Percentiles rank a stretch among this genome's conserved stretches.
Conservation (phyloP, 2,329 filamentous ascomycete genomes). For the Seiridium cupressi region DNA sequence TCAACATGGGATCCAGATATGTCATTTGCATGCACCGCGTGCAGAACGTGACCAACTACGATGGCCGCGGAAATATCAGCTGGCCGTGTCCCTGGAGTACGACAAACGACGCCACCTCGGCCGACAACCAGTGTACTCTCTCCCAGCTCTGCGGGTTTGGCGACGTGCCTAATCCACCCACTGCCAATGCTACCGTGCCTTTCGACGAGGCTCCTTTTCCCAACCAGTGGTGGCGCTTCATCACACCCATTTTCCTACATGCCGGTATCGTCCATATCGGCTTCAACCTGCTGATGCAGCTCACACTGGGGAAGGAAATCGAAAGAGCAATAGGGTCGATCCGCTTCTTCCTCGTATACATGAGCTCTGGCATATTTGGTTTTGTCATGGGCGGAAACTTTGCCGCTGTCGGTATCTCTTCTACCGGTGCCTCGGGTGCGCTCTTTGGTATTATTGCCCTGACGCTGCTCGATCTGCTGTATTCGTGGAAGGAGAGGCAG, state of each 20-base stretch:
- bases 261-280: conserved; percentile 91
- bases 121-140: conserved; percentile 65
- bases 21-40: conserved; percentile 93
- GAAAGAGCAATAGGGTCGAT: conserved; percentile 85
- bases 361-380: conserved; percentile 89
- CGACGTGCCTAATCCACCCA: conserved; percentile 60
- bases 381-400: conserved; percentile 95
- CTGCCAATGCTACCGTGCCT: conserved; percentile 42
- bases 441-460: conserved; percentile 92
- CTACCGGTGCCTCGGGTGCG: conserved; percentile 84
- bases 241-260: conserved; percentile 92
- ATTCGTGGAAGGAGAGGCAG: conserved; percentile 81
- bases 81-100: conserved; percentile 86
- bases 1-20: conserved; percentile 95
- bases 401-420: conserved; percentile 76
- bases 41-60: conserved; percentile 57
- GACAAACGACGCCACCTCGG: conserved; percentile 45
- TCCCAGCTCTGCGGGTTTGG: conserved; percentile 81
- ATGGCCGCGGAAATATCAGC: conserved; percentile 32
- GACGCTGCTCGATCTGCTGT: conserved; percentile 83
- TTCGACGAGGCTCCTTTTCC: conserved; percentile 59
- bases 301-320: conserved; percentile 90
- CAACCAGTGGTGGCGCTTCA: conserved; percentile 97
- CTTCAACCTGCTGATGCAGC: conserved; percentile 90
- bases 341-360: conserved; percentile 86